Conservation (phyloP, 176 grass and related monocot species). For the Puccinellia tenuiflora region DNA sequence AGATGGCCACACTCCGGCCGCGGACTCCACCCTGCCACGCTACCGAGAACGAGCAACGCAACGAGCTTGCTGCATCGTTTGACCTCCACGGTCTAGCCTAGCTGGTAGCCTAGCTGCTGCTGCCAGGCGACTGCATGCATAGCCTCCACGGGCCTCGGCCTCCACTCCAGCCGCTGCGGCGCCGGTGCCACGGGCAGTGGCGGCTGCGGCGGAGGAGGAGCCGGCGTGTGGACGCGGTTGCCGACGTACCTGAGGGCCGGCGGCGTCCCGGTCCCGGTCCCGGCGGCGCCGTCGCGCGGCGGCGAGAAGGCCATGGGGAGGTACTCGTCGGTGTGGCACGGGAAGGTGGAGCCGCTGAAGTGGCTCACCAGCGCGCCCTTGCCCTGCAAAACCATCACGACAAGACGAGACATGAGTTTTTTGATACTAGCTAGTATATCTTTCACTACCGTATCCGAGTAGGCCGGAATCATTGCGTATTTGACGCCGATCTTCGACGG, state of each 20-base stretch:
- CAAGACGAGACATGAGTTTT: too few species aligned
- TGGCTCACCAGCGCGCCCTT: constrained; percentile 26
- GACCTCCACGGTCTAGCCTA: too few species aligned
- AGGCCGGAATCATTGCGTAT: background rate
- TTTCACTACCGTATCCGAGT: too few species aligned
- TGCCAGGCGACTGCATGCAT: background rate
- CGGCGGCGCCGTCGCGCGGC: constrained; percentile 39
- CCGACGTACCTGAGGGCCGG: background rate
- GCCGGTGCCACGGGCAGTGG: background rate
- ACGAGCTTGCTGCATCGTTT: background rate
- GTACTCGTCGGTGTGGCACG: constrained; percentile 38
- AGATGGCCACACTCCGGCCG: constrained; percentile 21
- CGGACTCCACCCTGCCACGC: background rate
- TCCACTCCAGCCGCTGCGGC: background rate
- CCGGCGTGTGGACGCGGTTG: background rate
- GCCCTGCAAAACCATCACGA: constrained; percentile 29
- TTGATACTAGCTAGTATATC: too few species aligned
- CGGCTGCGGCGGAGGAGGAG: background rate
- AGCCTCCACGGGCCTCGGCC: too few species aligned
- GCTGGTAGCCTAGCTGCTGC: background rate
- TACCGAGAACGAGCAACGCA: background rate
- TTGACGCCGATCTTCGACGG: background rate
- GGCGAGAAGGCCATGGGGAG: constrained; percentile 49
- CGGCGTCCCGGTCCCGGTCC: too few species aligned
- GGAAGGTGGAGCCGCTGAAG: constrained; percentile 29